Evolutionary conservation across 345 rosid species (phyloP).

Genomic region (Brassica nigra): DNA sequence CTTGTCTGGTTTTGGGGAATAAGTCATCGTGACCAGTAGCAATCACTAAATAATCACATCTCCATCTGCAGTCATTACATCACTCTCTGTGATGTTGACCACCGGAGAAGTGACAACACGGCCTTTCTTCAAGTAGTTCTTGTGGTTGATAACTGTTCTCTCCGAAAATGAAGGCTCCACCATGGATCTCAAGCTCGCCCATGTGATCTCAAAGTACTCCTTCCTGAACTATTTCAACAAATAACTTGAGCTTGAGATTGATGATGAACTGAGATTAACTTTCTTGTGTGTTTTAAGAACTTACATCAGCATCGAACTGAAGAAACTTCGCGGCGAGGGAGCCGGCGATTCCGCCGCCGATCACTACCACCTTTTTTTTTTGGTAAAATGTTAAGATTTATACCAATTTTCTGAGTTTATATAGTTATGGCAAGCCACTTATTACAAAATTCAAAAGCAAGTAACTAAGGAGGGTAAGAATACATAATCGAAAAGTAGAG

Average conservation of each 20-base stretch:
- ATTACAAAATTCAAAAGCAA: too few relatives aligned
- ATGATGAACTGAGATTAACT: background rate
- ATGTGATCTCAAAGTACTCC: background rate
- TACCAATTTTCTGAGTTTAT: too few relatives aligned
- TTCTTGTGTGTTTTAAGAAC: background rate
- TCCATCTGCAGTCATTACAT: conserved; percentile 63
- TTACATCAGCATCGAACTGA: background rate
- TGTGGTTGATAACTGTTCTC: background rate
- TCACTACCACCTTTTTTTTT: background rate
- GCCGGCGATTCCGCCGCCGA: background rate
- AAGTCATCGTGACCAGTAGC: conserved; percentile 74
- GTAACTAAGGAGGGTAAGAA: too few relatives aligned
- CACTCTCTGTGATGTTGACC: conserved; percentile 53
- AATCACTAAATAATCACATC: conserved; percentile 58
- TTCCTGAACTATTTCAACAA: background rate
- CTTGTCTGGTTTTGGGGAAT: conserved; percentile 56
- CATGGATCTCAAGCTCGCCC: background rate
- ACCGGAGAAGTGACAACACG: conserved; percentile 63
- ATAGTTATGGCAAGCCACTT: too few relatives aligned
- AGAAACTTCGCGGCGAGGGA: background rate
- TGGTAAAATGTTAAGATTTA: too few relatives aligned
- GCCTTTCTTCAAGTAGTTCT: background rate
- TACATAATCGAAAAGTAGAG: too few relatives aligned
- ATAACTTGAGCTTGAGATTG: background rate
- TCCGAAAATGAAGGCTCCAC: background rate